A percentile compares a stretch with the other conserved stretches of the same genome.
These are phyloP conservation scores for Dinochytrium kinnereticum DNA, from an alignment of 371 early-diverging fungal genomes.

Conservation along the genomic window DNA sequence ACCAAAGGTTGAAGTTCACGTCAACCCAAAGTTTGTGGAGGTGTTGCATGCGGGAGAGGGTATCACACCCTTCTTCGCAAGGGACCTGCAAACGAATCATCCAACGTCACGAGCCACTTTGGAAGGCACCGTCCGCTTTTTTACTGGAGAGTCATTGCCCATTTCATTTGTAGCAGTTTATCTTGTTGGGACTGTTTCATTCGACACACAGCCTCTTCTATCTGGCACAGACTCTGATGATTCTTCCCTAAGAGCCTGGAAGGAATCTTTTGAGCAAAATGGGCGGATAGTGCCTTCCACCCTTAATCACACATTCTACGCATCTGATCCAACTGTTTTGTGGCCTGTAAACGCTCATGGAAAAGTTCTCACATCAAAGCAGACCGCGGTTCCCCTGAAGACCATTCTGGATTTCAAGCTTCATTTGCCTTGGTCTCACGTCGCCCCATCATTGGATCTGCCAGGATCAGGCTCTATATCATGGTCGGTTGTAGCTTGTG, in stretches of 20 bases:
- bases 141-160: background rate
- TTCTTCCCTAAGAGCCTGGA: background rate
- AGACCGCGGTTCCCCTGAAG: background rate
- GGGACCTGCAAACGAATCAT: background rate
- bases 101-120: background rate
- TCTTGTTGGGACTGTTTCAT: background rate
- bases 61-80: background rate
- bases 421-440: background rate
- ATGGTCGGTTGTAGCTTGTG: slow-evolving; percentile 12
- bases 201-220: background rate
- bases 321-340: background rate
- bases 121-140: background rate
- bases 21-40: background rate
- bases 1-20: slow-evolving; percentile 9
- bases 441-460: background rate
- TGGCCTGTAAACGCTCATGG: slow-evolving; percentile 11
- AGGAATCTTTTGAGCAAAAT: background rate
- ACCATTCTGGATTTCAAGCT: background rate
- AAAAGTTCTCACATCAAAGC: background rate
- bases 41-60: slow-evolving; percentile 2
- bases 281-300: background rate
- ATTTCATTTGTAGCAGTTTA: slow-evolving; percentile 9
- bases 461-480: background rate
- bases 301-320: slow-evolving; percentile 15
- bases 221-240: background rate